phyloP scores from a whole-genome alignment of 2,329 filamentous ascomycete species.

The Myriosclerotinia curreyana region DNA sequence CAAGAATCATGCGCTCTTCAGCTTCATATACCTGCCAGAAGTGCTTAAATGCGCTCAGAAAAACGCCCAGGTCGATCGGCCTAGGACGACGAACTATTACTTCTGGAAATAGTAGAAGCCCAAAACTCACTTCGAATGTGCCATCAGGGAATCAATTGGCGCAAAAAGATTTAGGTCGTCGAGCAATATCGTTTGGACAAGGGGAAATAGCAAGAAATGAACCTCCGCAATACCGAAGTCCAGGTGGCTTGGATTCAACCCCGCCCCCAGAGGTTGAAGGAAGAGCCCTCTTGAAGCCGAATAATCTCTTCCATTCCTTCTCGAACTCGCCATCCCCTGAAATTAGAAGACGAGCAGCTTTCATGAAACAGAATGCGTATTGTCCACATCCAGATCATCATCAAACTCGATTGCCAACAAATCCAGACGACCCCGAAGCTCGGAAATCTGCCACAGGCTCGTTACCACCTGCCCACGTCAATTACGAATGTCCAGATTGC shows the following conservation, averaged over 20 bases:
- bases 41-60: conserved; percentile 36
- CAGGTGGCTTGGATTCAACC: conserved; percentile 30
- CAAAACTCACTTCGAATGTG: conserved; percentile 24
- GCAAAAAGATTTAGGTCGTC: conserved; percentile 26
- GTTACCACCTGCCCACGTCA: conserved; percentile 73
- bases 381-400: conserved; percentile 89
- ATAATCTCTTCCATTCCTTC: conserved; percentile 93
- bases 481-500: conserved; percentile 95
- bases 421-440: conserved; percentile 61
- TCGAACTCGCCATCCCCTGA: conserved; percentile 83
- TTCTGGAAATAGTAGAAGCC: conserved; percentile 26
- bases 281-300: conserved; percentile 44
- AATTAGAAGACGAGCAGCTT: conserved; percentile 82
- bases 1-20: conserved; percentile 32
- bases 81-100: conserved; percentile 32
- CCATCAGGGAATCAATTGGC: conserved; percentile 21
- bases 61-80: conserved; percentile 25
- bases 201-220: conserved; percentile 34
- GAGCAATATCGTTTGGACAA: conserved; percentile 28
- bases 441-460: conserved; percentile 53
- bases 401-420: conserved; percentile 65
- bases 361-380: conserved; percentile 88
- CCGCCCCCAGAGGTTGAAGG: conserved; percentile 29
- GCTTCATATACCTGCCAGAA: conserved; percentile 38
- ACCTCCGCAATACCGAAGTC: conserved; percentile 30